These are phyloP conservation scores for Lachnellula arida DNA, from an alignment of 2,329 filamentous ascomycete genomes.

Conservation along the genomic window DNA sequence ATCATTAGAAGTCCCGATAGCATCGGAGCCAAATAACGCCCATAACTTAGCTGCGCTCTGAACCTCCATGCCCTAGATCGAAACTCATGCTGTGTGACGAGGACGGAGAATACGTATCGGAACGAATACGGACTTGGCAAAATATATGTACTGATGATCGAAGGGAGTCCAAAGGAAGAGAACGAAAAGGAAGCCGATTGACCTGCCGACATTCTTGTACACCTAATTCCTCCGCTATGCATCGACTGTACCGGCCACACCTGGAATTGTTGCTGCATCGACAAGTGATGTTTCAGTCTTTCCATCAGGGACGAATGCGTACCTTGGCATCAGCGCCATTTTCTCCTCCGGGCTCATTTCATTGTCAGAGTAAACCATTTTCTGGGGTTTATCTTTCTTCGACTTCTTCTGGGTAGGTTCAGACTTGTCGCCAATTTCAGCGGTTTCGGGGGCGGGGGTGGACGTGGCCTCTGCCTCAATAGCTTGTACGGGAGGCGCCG, in stretches of 20 bases:
- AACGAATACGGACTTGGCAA: neutral
- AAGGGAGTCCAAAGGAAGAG: conserved; percentile 11
- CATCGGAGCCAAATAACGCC: conserved; percentile 16
- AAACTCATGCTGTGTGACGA: neutral
- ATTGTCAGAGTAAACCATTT: conserved; percentile 78
- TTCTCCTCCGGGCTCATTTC: conserved; percentile 83
- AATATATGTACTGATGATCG: conserved; percentile 4
- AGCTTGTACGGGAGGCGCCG: conserved; percentile 40
- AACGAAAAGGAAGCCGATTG: conserved; percentile 16
- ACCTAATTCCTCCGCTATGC: conserved; percentile 7
- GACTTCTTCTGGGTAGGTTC: conserved; percentile 55
- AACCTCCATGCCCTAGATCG: conserved; percentile 2
- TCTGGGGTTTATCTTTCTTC: conserved; percentile 64
- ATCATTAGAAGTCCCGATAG: conserved; percentile 15
- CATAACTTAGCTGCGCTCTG: conserved; percentile 28
- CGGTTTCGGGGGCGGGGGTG: conserved; percentile 33
- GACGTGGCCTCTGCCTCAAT: conserved; percentile 33
- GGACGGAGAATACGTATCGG: neutral
- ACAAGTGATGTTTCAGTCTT: conserved; percentile 31
- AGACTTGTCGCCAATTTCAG: conserved; percentile 26
- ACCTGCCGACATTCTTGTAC: conserved; percentile 17
- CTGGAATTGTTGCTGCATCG: conserved; percentile 21
- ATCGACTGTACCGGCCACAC: conserved; percentile 25
- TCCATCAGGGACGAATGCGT: conserved; percentile 56
- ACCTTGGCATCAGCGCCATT: conserved; percentile 74